Evolutionary conservation across 768 basidiomycete genomes (phyloP).

Genomic region (Panus rudis): DNA sequence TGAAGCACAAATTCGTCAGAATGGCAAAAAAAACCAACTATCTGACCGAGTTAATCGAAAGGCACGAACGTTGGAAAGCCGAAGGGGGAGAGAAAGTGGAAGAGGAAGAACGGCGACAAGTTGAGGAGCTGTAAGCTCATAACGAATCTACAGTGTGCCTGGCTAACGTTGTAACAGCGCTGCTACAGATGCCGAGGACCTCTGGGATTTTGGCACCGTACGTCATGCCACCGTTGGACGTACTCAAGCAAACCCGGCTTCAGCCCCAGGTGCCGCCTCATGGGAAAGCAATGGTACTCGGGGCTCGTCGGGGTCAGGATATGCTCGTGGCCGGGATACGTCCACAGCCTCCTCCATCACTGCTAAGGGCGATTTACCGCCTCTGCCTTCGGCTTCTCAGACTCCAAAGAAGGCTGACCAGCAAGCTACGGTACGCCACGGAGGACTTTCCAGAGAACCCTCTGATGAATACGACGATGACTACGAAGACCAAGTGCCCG

Average conservation of each 20-base stretch:
- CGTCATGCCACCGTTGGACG: conserved; percentile 77
- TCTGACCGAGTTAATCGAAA: conserved; percentile 91
- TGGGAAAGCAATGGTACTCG: conserved; percentile 68
- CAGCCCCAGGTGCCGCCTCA: conserved; percentile 62
- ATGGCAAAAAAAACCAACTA: conserved; percentile 94
- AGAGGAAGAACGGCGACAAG: conserved; percentile 58
- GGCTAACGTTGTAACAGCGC: conserved; percentile 33
- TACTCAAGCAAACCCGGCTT: conserved; percentile 42
- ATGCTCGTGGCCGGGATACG: conserved; percentile 1
- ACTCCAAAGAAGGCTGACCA: conserved; percentile 34
- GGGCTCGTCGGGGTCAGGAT: conserved; percentile 29
- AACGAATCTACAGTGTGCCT: neutral
- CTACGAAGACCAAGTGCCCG: conserved; percentile 50
- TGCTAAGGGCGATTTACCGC: conserved; percentile 56
- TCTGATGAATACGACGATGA: conserved; percentile 62
- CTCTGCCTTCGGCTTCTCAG: conserved; percentile 33
- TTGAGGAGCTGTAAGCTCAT: conserved; percentile 57
- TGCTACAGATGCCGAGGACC: conserved; percentile 63
- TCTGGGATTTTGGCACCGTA: conserved; percentile 98
- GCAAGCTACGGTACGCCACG: conserved; percentile 53
- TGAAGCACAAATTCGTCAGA: conserved; percentile 94
- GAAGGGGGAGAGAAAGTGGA: conserved; percentile 76
- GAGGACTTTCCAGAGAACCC: conserved; percentile 34
- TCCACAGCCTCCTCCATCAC: conserved; percentile 32
- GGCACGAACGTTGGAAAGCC: conserved; percentile 88